Evolutionary conservation across 2,329 filamentous ascomycete genomes (phyloP).

Genomic region (Neocucurbitaria cava): DNA sequence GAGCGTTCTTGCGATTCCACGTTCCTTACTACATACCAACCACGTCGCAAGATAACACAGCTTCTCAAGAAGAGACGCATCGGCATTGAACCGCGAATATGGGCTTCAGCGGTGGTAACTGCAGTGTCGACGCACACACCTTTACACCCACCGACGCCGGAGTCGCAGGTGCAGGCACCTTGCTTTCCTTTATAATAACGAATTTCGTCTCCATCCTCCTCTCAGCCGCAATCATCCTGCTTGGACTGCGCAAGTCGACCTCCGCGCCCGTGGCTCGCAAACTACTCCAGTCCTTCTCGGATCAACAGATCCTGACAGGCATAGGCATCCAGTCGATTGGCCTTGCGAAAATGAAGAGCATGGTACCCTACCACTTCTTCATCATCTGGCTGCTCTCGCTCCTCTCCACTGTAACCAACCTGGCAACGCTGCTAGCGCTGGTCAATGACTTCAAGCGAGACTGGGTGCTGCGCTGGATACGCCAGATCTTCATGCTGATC

Average conservation of each 20-base stretch:
- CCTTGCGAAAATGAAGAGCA: constrained; percentile 63
- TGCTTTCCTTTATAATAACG: constrained; percentile 72
- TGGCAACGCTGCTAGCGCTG: constrained; percentile 69
- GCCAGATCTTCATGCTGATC: constrained; percentile 70
- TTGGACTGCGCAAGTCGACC: constrained; percentile 58
- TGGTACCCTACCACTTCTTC: constrained; percentile 74
- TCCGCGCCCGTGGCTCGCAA: constrained; percentile 65
- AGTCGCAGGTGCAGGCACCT: constrained; percentile 65
- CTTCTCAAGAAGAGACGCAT: not conserved
- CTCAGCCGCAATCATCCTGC: constrained; percentile 63
- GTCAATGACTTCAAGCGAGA: constrained; percentile 71
- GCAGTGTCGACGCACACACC: constrained; percentile 54
- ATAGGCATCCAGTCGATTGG: constrained; percentile 72
- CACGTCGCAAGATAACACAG: not conserved
- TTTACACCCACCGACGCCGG: constrained; percentile 61
- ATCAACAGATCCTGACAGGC: constrained; percentile 73
- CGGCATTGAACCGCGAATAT: constrained; percentile 7
- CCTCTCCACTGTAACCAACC: constrained; percentile 70
- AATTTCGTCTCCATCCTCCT: constrained; percentile 64
- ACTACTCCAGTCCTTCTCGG: constrained; percentile 69
- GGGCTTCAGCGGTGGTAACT: constrained; percentile 41
- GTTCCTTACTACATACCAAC: constrained; percentile 1
- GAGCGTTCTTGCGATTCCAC: constrained; percentile 6
- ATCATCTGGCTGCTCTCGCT: constrained; percentile 73
- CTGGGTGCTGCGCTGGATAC: constrained; percentile 70